These are phyloP conservation scores for Nannochloropsis gaditana DNA, from an alignment of 108 stramenopile species.

Conservation along the genomic window DNA sequence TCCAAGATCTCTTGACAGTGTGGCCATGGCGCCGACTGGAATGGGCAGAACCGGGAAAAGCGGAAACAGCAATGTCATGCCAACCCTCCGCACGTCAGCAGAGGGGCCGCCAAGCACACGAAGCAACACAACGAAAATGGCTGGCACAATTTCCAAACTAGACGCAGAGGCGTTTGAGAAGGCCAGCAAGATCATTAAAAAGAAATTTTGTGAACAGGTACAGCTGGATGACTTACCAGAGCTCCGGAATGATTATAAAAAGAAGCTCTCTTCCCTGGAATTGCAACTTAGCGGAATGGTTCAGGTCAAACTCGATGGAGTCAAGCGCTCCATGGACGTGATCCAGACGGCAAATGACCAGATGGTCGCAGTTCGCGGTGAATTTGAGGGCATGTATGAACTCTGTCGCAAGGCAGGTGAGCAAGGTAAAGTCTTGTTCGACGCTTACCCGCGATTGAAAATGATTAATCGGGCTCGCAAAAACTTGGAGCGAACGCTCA, in stretches of 20 bases:
- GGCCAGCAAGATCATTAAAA: slow-evolving; percentile 15
- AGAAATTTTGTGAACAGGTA: not conserved
- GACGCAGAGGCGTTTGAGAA: not conserved
- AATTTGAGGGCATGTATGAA: slow-evolving; percentile 15
- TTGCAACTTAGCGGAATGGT: slow-evolving; percentile 10
- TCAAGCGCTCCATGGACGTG: not conserved
- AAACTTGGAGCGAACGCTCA: not conserved
- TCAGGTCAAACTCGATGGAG: slow-evolving; percentile 19
- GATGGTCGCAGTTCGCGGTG: slow-evolving; percentile 3
- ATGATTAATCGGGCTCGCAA: not conserved
- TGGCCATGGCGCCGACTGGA: too few relatives aligned
- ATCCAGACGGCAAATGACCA: not conserved
- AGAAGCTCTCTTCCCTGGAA: slow-evolving; percentile 20
- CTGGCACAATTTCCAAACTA: not conserved
- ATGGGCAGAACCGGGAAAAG: not conserved
- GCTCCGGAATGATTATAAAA: not conserved
- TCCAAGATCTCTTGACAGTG: too few relatives aligned
- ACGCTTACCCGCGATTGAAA: not conserved
- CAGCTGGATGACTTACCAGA: not conserved
- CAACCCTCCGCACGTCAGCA: not conserved
- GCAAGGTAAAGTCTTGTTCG: not conserved
- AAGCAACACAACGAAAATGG: not conserved
- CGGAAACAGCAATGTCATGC: slow-evolving; percentile 5
- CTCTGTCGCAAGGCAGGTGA: slow-evolving; percentile 5
- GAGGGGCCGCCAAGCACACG: not conserved